Evolutionary conservation across 306 rosid species (phyloP).

Genomic region (Leucaena leucocephala): DNA sequence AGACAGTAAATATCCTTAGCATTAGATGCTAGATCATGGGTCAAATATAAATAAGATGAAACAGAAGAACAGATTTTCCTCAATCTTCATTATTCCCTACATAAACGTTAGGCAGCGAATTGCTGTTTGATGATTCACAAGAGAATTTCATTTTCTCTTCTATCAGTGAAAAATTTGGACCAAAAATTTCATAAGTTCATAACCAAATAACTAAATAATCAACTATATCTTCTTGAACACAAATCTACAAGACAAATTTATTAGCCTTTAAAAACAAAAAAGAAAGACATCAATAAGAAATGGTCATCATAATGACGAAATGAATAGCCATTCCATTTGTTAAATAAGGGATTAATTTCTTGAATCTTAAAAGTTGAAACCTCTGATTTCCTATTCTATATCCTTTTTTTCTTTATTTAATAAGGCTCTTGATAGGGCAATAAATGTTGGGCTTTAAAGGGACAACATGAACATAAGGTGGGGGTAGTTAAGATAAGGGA

Average conservation of each 20-base stretch:
- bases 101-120: not conserved
- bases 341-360: not conserved
- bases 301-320: not conserved
- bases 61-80: not conserved
- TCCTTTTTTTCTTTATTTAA: not conserved
- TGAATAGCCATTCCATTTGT: not conserved
- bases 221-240: not conserved
- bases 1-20: slow-evolving; percentile 31
- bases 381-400: not conserved
- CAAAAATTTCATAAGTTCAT: not conserved
- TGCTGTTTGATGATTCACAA: not conserved
- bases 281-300: not conserved
- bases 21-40: slow-evolving; percentile 2
- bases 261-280: not conserved
- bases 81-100: not conserved
- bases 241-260: not conserved
- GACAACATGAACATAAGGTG: too few relatives aligned
- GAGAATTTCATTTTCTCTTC: not conserved
- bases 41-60: slow-evolving; percentile 26
- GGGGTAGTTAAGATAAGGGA: too few relatives aligned
- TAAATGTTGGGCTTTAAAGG: too few relatives aligned
- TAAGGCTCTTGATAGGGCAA: too few relatives aligned
- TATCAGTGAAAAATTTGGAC: not conserved
- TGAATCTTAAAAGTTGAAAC: not conserved
- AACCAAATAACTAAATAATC: not conserved